Evolutionary conservation across 2,329 filamentous ascomycete genomes (phyloP).

Genomic region (Diplocarpon rosae): DNA sequence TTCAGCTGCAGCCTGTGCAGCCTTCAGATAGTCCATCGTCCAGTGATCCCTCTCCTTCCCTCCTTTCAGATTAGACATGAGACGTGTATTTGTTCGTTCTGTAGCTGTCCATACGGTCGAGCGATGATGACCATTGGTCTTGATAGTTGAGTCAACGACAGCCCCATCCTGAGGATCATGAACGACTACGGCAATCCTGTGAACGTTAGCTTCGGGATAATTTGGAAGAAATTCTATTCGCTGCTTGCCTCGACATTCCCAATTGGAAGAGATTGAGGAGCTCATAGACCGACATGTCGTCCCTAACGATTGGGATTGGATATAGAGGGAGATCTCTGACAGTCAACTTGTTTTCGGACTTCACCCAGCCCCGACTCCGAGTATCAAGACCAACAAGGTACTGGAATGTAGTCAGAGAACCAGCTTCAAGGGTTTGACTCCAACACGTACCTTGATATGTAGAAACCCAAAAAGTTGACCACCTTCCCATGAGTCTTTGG

Average conservation of each 20-base stretch:
- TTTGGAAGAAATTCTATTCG: not conserved
- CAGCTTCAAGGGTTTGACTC: not conserved
- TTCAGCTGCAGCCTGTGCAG: slow-evolving; percentile 5
- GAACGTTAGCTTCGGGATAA: not conserved
- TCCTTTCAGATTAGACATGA: slow-evolving; percentile 6
- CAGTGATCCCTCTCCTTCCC: slow-evolving; percentile 4
- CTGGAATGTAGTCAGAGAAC: slow-evolving; percentile 4
- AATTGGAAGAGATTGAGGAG: slow-evolving; percentile 23
- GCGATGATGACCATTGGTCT: not conserved
- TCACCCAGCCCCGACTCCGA: not conserved
- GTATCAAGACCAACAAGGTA: slow-evolving; percentile 18
- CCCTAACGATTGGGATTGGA: slow-evolving; percentile 22
- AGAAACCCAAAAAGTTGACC: slow-evolving; percentile 20
- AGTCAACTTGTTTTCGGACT: slow-evolving; percentile 3
- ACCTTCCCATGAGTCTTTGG: slow-evolving; percentile 4
- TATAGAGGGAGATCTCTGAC: slow-evolving; percentile 23
- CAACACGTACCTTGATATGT: slow-evolving; percentile 18
- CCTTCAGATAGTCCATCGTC: slow-evolving; percentile 14
- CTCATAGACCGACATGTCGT: slow-evolving; percentile 20
- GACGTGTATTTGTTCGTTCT: slow-evolving; percentile 5
- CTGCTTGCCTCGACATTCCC: slow-evolving; percentile 20
- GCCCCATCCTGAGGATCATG: slow-evolving; percentile 3
- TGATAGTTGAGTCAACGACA: not conserved
- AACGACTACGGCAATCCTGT: slow-evolving; percentile 22
- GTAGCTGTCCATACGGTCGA: slow-evolving; percentile 11